Evolutionary conservation across 2,329 filamentous ascomycete species (phyloP).

Genomic region (Colletotrichum tanaceti): DNA sequence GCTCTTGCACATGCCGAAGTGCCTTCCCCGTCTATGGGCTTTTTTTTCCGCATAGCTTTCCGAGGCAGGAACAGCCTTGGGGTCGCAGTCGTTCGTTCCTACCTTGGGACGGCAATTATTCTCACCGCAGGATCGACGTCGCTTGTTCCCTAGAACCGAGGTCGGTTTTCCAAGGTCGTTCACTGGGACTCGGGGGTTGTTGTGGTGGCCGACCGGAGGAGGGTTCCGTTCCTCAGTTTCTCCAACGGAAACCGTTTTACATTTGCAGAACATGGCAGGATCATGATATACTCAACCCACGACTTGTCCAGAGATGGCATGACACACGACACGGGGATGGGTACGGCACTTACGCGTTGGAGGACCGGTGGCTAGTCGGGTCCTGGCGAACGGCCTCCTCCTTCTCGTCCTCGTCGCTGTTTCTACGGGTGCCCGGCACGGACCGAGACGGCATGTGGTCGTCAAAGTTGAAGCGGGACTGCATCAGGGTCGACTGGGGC

Average conservation of each 20-base stretch:
- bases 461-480: slow-evolving; percentile 69
- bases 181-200: background rate
- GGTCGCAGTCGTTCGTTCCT: no score
- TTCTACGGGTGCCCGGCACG: slow-evolving; percentile 85
- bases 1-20: background rate
- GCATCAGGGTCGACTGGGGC: slow-evolving; percentile 73
- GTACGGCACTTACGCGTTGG: slow-evolving; percentile 77
- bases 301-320: slow-evolving; percentile 33
- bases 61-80: background rate
- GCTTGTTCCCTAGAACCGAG: no score
- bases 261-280: background rate
- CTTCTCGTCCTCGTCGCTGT: slow-evolving; percentile 92
- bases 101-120: no score
- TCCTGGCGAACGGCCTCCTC: slow-evolving; percentile 78
- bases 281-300: slow-evolving; percentile 25
- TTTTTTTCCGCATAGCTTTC: background rate
- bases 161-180: background rate
- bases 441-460: slow-evolving; percentile 83
- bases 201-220: no score
- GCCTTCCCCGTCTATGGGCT: background rate
- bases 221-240: slow-evolving; percentile 1
- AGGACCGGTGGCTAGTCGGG: slow-evolving; percentile 77
- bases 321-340: background rate
- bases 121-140: no score
- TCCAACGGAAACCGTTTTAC: background rate